Conservation (phyloP, 1,284 basidiomycete genomes). For the Moniliella sp. region DNA sequence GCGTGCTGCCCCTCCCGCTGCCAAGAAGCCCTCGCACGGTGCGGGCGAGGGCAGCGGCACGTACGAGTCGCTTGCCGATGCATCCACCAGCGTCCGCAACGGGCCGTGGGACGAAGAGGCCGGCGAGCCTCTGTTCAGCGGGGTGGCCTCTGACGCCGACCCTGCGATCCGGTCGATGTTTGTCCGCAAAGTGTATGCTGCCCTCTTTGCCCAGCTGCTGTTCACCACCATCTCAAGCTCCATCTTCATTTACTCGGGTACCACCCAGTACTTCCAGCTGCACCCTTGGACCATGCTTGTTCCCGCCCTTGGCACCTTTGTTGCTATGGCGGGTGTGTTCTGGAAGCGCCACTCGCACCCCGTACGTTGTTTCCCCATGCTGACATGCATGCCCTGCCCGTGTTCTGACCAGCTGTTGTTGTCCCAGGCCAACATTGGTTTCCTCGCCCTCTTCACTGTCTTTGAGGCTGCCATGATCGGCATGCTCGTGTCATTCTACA, state of each 20-base stretch:
- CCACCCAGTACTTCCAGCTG: conserved; percentile 14
- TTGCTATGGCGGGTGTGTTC: conserved; percentile 54
- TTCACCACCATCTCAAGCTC: conserved; percentile 18
- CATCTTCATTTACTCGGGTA: conserved; percentile 10
- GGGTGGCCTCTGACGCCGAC: neutral
- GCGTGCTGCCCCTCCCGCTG: no score
- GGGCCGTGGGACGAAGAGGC: neutral
- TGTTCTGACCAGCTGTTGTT: no score
- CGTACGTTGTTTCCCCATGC: no score
- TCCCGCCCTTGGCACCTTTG: conserved; percentile 50
- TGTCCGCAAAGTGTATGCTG: conserved; percentile 20
- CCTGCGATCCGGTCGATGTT: conserved; percentile 9
- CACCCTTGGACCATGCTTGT: conserved; percentile 33
- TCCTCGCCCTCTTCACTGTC: conserved; percentile 55
- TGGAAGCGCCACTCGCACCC: conserved; percentile 73
- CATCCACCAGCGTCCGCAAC: no score
- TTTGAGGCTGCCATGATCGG: conserved; percentile 42
- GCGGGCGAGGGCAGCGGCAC: no score
- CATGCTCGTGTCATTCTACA: conserved; percentile 52
- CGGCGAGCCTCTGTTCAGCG: neutral
- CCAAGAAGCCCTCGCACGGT: no score
- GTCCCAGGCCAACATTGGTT: conserved; percentile 56
- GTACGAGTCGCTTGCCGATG: no score
- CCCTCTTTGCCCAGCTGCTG: conserved; percentile 25
- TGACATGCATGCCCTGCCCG: no score